These are phyloP conservation scores for Volvox reticuliferus DNA, from an alignment of 139 green algal genomes.

Conservation along the genomic window DNA sequence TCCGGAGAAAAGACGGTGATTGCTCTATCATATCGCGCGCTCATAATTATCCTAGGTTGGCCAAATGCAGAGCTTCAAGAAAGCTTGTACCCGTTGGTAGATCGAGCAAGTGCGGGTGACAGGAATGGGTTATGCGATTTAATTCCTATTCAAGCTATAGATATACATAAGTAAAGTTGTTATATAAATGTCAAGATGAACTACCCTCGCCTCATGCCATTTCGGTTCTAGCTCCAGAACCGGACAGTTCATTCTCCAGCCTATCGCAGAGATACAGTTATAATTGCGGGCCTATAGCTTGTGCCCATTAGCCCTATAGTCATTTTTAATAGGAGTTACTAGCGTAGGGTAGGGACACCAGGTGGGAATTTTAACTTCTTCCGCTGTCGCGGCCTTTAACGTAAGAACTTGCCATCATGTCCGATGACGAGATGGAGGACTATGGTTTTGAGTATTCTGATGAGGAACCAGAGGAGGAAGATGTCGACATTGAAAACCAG, in stretches of 20 bases:
- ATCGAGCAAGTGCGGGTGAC: not conserved
- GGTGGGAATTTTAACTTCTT: not conserved
- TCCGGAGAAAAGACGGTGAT: slow-evolving; percentile 99
- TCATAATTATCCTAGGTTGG: slow-evolving; percentile 23
- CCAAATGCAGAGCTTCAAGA: not conserved
- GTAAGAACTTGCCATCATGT: slow-evolving; percentile 51
- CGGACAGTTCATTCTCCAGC: not conserved
- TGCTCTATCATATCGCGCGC: slow-evolving; percentile 91
- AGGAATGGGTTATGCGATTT: too few relatives aligned
- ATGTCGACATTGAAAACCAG: slow-evolving; percentile 99
- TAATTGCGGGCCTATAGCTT: too few relatives aligned
- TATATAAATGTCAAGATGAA: not conserved
- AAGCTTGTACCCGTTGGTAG: not conserved
- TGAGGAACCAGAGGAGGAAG: slow-evolving; percentile 94
- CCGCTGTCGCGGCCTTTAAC: slow-evolving; percentile 13
- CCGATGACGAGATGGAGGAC: slow-evolving; percentile 79
- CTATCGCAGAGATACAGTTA: too few relatives aligned
- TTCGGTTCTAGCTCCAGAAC: not conserved
- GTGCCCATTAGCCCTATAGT: too few relatives aligned
- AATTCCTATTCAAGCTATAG: not conserved
- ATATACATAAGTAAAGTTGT: not conserved
- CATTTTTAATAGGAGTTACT: too few relatives aligned
- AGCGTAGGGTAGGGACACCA: not conserved
- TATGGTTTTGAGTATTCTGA: slow-evolving; percentile 99
- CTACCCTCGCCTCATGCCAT: not conserved